Evolutionary conservation across 108 stramenopile species (phyloP).

Genomic region (Skeletonema grethae): DNA sequence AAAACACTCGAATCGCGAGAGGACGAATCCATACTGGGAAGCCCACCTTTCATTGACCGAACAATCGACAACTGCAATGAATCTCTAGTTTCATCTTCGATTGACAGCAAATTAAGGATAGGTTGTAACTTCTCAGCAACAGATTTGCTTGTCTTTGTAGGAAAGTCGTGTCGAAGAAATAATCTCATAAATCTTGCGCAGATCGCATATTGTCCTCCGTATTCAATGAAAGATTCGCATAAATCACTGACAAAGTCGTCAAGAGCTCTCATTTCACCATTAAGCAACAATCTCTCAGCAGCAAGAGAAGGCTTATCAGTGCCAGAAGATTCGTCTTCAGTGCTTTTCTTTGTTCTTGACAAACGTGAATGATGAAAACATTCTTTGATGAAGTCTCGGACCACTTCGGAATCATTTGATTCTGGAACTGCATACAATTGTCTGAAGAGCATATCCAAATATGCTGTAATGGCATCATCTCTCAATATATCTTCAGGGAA

Average conservation of each 20-base stretch:
- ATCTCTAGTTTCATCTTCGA: slow-evolving; percentile 49
- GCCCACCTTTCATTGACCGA: slow-evolving; percentile 34
- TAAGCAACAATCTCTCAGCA: neutral
- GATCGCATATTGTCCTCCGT: slow-evolving; percentile 77
- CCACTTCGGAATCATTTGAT: slow-evolving; percentile 7
- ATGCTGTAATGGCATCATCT: slow-evolving; percentile 32
- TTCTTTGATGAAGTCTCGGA: slow-evolving; percentile 41
- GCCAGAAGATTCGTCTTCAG: slow-evolving; percentile 34
- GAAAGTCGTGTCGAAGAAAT: slow-evolving; percentile 69
- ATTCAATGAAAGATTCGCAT: slow-evolving; percentile 69
- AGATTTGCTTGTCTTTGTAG: slow-evolving; percentile 52
- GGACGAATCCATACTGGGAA: slow-evolving; percentile 40
- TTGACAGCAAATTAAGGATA: slow-evolving; percentile 68
- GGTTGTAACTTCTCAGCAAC: slow-evolving; percentile 55
- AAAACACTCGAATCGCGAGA: slow-evolving; percentile 31
- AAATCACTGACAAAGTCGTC: slow-evolving; percentile 78
- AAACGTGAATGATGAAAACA: slow-evolving; percentile 53
- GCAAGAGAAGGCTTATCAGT: slow-evolving; percentile 16
- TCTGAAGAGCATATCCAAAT: slow-evolving; percentile 16
- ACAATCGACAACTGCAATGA: slow-evolving; percentile 9
- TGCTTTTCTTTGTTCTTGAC: slow-evolving; percentile 13
- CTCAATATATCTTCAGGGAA: slow-evolving; percentile 64
- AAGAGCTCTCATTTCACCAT: slow-evolving; percentile 56
- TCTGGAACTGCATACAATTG: slow-evolving; percentile 5
- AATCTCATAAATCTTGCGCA: slow-evolving; percentile 70